Conservation (phyloP, 2,329 filamentous ascomycete species). For the Thermochaetoides dissita region DNA sequence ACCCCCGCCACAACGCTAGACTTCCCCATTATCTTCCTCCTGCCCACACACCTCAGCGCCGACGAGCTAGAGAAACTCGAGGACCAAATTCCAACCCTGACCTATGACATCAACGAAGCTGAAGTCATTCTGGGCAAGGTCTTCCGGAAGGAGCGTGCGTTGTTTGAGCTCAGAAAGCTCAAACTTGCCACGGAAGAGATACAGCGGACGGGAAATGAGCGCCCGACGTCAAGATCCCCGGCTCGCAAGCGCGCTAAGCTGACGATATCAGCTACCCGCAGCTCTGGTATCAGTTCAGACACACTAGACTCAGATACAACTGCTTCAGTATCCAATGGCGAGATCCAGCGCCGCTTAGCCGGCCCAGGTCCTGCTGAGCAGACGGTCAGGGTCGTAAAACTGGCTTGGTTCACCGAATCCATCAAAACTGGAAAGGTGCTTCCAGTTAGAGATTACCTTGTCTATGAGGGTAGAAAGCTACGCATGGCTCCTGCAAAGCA, state of each 20-base stretch:
- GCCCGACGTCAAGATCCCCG: conserved; percentile 10
- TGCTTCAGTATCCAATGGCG: conserved; percentile 14
- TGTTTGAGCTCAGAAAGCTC: conserved; percentile 60
- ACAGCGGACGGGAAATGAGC: not conserved
- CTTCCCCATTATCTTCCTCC: conserved; percentile 57
- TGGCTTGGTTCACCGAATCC: conserved; percentile 45
- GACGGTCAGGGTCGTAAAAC: conserved; percentile 36
- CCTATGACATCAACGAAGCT: conserved; percentile 59
- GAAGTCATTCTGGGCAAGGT: conserved; percentile 63
- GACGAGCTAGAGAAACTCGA: conserved; percentile 52
- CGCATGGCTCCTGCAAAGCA: conserved; percentile 4
- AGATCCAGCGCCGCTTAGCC: conserved; percentile 7
- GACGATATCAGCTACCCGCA: not conserved
- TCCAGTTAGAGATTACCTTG: conserved; percentile 34
- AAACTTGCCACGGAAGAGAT: conserved; percentile 46
- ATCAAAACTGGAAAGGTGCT: conserved; percentile 30
- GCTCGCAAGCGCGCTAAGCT: conserved; percentile 20
- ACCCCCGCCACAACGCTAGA: conserved; percentile 16
- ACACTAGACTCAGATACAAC: conserved; percentile 1
- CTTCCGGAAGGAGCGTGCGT: conserved; percentile 52
- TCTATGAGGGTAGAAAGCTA: conserved; percentile 37
- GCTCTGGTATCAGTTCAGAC: conserved; percentile 15
- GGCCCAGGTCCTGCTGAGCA: conserved; percentile 3
- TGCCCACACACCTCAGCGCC: conserved; percentile 53
- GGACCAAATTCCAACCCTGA: conserved; percentile 49